Percentiles rank a stretch among this genome's conserved stretches.
Conservation (phyloP, 805 yeast genomes). For the Nakazawaea wyomingensis region DNA sequence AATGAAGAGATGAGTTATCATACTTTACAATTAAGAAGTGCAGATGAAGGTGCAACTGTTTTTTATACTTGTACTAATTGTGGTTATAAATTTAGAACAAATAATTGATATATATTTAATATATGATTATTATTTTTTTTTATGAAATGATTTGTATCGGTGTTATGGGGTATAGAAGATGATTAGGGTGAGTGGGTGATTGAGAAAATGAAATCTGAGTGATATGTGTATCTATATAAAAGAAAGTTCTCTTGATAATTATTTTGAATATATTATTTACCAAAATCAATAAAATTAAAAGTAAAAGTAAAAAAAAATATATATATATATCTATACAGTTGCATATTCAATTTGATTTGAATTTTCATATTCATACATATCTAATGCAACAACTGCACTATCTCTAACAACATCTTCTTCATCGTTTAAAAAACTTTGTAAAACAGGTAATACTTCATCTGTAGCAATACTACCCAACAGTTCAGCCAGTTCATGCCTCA, state of each 20-base stretch:
- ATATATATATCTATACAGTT: slow-evolving; percentile 1
- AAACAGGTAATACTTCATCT: slow-evolving; percentile 87
- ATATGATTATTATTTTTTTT: background rate
- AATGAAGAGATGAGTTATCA: slow-evolving; percentile 98
- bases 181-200: background rate
- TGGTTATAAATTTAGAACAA: slow-evolving; percentile 90
- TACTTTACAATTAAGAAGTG: slow-evolving; percentile 92
- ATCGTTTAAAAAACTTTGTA: slow-evolving; percentile 74
- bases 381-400: slow-evolving; percentile 94
- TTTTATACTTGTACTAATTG: slow-evolving; percentile 94
- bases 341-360: slow-evolving; percentile 78
- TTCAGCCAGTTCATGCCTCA: slow-evolving; percentile 99
- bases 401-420: slow-evolving; percentile 89
- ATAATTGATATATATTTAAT: slow-evolving; percentile 46
- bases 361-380: slow-evolving; percentile 96
- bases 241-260: background rate
- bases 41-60: slow-evolving; percentile 99
- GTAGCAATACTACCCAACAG: slow-evolving; percentile 97
- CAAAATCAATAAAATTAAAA: too few species aligned
- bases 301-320: background rate
- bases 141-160: too few species aligned
- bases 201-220: slow-evolving; percentile 1
- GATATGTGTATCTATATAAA: too few species aligned
- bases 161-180: background rate
- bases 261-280: too few species aligned